Base-by-base conservation (phyloP, 2,329 filamentous ascomycete genomes). In the Neofusicoccum sp. region DNA sequence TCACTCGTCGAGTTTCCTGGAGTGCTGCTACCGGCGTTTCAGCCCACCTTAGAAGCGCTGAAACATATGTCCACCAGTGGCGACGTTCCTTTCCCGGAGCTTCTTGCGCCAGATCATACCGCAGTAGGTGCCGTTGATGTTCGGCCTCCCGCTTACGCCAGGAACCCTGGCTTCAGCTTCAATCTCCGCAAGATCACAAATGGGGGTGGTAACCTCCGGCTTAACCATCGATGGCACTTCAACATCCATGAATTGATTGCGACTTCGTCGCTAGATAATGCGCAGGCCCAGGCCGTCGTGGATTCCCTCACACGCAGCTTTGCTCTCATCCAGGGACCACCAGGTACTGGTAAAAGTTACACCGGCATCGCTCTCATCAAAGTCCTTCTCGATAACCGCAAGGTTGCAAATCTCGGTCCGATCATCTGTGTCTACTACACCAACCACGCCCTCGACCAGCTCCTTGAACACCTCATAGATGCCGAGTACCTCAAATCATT, bases 271-370 rank as follows among this genome's bases (percentile, higher is more conserved):
- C 79, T 91, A 0, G 87, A 90, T 66, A 62, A 68, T 8, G 76
- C 74, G 2, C 81, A 83, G 67, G 81, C 82, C 4, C 64, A 67
- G 3, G 85, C 86, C 1, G 71, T 90, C 0, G 66, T 88, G 0
- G 75, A 80, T 16, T 80, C 85, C 2, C 73, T 91, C 0, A 79
- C 76, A 0, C 78, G 81, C 1, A 79, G 80, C 37, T 72, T 89
- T 7, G 83, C 85, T 1, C 76, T 90, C 4, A 88, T 90, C 9
- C 88, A 91, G 75, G 89, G 89, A 0, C 89, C 89, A 0, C 89
- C 89, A 0, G 89, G 89, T 0, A 91, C 89, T 0, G 89, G 89
- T 0, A 91, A 91, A 70, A 84, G 80, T 3, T 90, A 83, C 66
- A 80, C 83, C 0, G 88, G 87, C 2, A 79, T 86, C 1, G 79